Conservation (phyloP, 2,329 filamentous ascomycete genomes). For the Epichloe aotearoae region DNA sequence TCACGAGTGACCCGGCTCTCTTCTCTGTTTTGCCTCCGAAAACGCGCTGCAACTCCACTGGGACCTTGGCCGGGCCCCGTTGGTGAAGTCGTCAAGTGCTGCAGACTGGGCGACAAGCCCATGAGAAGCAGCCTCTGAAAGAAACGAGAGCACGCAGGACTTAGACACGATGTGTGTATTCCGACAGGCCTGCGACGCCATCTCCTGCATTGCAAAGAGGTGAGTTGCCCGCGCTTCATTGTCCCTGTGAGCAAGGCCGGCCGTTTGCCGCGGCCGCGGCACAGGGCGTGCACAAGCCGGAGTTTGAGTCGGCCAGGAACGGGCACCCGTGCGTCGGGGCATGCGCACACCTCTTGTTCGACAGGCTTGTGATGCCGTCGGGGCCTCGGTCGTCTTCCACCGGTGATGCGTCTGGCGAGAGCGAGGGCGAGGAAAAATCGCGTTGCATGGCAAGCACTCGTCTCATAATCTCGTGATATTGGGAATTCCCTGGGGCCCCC, state of each 20-base stretch:
- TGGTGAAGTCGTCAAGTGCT: too few species aligned
- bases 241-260: constrained; percentile 12
- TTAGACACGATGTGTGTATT: not conserved
- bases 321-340: constrained; percentile 14
- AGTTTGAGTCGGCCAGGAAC: constrained; percentile 16
- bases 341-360: constrained; percentile 18
- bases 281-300: constrained; percentile 13
- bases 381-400: not conserved
- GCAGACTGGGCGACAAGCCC: too few species aligned
- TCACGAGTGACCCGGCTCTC: too few species aligned
- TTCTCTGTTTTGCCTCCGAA: too few species aligned
- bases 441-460: not conserved
- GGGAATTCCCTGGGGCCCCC: too few species aligned
- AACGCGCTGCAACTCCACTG: too few species aligned
- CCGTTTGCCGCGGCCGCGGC: constrained; percentile 12
- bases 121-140: too few species aligned
- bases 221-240: not conserved
- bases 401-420: not conserved
- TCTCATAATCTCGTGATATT: not conserved
- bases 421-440: not conserved
- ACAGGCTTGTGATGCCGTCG: constrained; percentile 8
- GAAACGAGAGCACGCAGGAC: too few species aligned
- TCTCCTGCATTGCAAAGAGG: not conserved
- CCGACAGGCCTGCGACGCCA: not conserved
- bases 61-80: too few species aligned